phyloP scores from a whole-genome alignment of 805 yeast species.

The Maudiozyma pseudohumilis region DNA sequence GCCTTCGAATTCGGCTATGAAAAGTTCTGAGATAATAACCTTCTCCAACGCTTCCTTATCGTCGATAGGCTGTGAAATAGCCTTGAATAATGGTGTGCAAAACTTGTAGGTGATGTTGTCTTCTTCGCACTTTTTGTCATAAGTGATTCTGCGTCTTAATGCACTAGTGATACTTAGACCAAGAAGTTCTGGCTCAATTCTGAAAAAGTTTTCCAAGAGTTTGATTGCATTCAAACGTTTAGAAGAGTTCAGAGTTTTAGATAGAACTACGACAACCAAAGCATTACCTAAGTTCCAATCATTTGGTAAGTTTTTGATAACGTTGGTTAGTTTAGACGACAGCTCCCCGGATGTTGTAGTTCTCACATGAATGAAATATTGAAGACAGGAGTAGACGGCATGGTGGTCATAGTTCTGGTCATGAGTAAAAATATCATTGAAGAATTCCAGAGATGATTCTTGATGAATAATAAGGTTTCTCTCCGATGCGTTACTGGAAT shows the following conservation, averaged over 20 bases:
- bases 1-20: constrained; percentile 35
- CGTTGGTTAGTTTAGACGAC: constrained; percentile 5
- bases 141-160: constrained; percentile 26
- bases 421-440: constrained; percentile 29
- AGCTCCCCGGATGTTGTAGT: constrained; percentile 5
- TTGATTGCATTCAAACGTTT: constrained; percentile 30
- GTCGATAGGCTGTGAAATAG: constrained; percentile 28
- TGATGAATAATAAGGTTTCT: constrained; percentile 30
- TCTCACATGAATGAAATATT: constrained; percentile 14
- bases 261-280: constrained; percentile 39
- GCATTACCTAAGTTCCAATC: constrained; percentile 33
- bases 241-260: constrained; percentile 31
- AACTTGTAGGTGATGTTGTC: constrained; percentile 23
- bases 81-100: constrained; percentile 31
- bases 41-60: constrained; percentile 21
- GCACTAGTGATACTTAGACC: constrained; percentile 39
- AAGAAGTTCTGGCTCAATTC: constrained; percentile 30
- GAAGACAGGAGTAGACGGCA: constrained; percentile 17
- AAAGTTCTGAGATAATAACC: constrained; percentile 33
- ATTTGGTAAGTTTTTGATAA: constrained; percentile 10
- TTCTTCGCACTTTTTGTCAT: constrained; percentile 11
- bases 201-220: constrained; percentile 28
- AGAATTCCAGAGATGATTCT: constrained; percentile 21
- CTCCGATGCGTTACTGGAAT: constrained; percentile 24
- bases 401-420: constrained; percentile 35